A percentile compares a stretch with the other conserved stretches of the same genome.
Conservation (phyloP, 495 filamentous ascomycete genomes). For the Glonium stellatum region DNA sequence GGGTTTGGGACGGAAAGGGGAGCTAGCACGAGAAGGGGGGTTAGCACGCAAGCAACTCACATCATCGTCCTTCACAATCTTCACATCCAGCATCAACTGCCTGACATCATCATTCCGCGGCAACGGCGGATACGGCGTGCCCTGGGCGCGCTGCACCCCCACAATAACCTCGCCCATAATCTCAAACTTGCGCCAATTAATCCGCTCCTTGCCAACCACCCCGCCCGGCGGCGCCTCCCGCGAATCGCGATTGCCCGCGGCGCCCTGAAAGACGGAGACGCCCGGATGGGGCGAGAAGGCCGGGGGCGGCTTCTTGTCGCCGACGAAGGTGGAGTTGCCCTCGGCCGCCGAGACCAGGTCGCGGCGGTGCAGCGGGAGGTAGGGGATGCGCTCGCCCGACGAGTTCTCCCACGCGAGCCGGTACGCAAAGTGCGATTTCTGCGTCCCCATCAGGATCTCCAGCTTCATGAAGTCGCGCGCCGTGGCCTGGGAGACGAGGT, state of each 20-base stretch:
- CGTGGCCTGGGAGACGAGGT: constrained; percentile 59
- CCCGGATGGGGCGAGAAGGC: constrained; percentile 22
- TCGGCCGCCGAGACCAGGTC: constrained; percentile 89
- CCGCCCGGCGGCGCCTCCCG: constrained; percentile 24
- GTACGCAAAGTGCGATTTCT: constrained; percentile 88
- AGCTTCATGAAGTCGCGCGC: constrained; percentile 82
- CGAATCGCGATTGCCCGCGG: constrained; percentile 20
- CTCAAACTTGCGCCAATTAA: constrained; percentile 99
- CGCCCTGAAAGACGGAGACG: constrained; percentile 18
- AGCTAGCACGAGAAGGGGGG: too few species aligned
- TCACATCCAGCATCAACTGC: constrained; percentile 64
- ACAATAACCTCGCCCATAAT: constrained; percentile 88
- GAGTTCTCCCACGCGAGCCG: constrained; percentile 95
- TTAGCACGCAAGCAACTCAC: too few species aligned
- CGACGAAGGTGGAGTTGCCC: constrained; percentile 81
- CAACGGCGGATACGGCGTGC: constrained; percentile 69
- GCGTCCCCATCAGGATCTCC: constrained; percentile 84
- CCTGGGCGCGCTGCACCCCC: constrained; percentile 84
- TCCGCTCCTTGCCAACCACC: constrained; percentile 43
- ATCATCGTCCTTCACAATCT: constrained; percentile 54
- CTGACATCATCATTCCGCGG: constrained; percentile 57
- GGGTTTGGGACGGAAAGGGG: too few species aligned
- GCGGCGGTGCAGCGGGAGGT: constrained; percentile 81
- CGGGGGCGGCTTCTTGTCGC: constrained; percentile 43
- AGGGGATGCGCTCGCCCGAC: constrained; percentile 80